Conservation (phyloP, 345 rosid species). For the Acer saccharum region DNA sequence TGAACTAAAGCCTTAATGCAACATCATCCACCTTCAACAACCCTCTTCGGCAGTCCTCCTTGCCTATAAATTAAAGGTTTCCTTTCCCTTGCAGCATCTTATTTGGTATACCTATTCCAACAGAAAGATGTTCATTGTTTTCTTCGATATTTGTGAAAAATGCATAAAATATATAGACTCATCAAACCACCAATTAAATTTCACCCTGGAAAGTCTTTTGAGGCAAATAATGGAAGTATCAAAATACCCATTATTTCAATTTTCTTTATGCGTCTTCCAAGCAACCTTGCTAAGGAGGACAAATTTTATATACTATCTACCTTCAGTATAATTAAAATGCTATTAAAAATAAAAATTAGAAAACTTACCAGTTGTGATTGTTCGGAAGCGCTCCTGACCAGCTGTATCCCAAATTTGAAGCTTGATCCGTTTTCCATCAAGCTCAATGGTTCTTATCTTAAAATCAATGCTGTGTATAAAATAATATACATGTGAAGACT, state of each 20-base stretch:
- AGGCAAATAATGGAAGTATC: background rate
- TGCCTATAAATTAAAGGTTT: background rate
- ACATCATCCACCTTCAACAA: background rate
- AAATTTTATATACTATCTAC: background rate
- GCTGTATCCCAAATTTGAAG: slow-evolving; percentile 86
- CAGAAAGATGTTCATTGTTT: background rate
- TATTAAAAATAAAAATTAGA: background rate
- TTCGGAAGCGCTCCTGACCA: slow-evolving; percentile 87
- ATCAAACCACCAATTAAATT: background rate
- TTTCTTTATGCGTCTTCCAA: slow-evolving; percentile 5
- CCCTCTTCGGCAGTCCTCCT: background rate
- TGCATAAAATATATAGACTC: background rate
- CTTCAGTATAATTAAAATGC: background rate
- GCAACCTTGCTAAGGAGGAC: background rate
- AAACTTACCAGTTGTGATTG: slow-evolving; percentile 80
- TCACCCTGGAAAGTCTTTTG: background rate
- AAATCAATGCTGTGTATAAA: slow-evolving; percentile 64
- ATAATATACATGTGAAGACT: background rate
- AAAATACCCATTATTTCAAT: background rate
- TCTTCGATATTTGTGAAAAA: background rate
- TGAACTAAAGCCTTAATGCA: background rate
- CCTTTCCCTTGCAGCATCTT: background rate
- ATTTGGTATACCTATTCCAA: slow-evolving; percentile 5
- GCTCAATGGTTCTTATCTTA: slow-evolving; percentile 82
- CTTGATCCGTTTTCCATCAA: slow-evolving; percentile 75